Base-by-base conservation (phyloP, 306 rosid genomes). In the Sechiopsis laciniata region DNA sequence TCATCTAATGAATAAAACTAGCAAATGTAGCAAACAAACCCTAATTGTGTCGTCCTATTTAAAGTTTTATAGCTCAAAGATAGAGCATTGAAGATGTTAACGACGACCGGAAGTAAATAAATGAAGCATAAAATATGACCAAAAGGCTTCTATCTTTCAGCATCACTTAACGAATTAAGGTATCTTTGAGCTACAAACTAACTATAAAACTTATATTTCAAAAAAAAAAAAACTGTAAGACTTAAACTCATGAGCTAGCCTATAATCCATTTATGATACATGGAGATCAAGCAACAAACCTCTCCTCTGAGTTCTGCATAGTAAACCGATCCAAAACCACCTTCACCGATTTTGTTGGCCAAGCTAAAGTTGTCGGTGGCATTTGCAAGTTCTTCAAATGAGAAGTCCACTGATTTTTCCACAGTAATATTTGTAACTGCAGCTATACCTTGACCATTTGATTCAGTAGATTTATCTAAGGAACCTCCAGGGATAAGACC, bases 271-370 rank as follows among this genome's bases (percentile, higher is more conserved):
- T 14, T 69, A 69, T 19, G 6, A 50, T 50, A 20, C 15, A 69
- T 1, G 3, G 58, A 10, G 11, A 69, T 69, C 40, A 37, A 64
- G 62, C 24, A 64, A 86, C 84, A 14, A 79, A 90, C 96, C 95
- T 92, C 88, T 83, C 92, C 97, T 87, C 97, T 84, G 72, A 90
- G 71, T 69, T 89, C 97, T 24, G 95, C 97, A 84, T 86, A 88
- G 77, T 88, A 90, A 65, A 88, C 97, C 22, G 89, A 90, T 70
- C 95, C 97, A 53, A 92, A 89, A 78, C 95, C 97, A 71, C 96
- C 95, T 85, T 90, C 85, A 52, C 96, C 97, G 73, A 92, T 89
- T 82, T 90, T 89, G 62, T 85, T 77, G 52, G 86, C 90, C 62
- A 85, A n/a, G 69, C 86, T 92, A 77, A 92, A 92, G 82, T 92